These are phyloP conservation scores for Hura crepitans DNA, from an alignment of 441 rosid species.

Conservation along the genomic window DNA sequence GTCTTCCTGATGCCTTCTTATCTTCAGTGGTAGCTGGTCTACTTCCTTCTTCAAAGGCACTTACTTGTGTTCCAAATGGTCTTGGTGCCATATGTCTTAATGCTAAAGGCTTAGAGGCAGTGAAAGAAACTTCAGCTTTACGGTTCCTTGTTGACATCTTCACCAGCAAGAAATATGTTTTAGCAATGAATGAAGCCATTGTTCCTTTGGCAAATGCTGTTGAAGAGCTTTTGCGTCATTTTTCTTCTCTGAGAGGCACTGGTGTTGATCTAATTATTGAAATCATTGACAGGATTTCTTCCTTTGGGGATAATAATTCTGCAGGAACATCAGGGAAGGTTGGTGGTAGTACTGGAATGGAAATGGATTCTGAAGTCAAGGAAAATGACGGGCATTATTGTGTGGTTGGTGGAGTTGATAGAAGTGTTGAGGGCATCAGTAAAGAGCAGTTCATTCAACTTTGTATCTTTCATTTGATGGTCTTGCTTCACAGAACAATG, in stretches of 20 bases:
- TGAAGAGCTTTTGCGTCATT: conserved; percentile 98
- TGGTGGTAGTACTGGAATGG: conserved; percentile 72
- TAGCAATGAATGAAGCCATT: conserved; percentile 92
- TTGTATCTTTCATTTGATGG: conserved; percentile 90
- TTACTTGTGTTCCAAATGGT: conserved; percentile 92
- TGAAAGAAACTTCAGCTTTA: conserved; percentile 77
- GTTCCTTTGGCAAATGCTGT: conserved; percentile 96
- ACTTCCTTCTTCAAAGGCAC: conserved; percentile 93
- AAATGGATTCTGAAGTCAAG: conserved; percentile 78
- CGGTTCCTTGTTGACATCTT: conserved; percentile 78
- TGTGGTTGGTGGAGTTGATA: conserved; percentile 44
- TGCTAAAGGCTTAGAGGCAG: conserved; percentile 88
- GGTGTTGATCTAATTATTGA: conserved; percentile 95
- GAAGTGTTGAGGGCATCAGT: conserved; percentile 46
- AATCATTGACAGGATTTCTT: conserved; percentile 72
- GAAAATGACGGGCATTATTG: conserved; percentile 47
- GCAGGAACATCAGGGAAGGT: conserved; percentile 49
- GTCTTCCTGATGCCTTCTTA: conserved; percentile 92
- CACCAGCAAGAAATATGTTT: conserved; percentile 83
- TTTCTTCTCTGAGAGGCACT: conserved; percentile 68
- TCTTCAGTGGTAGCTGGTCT: conserved; percentile 80
- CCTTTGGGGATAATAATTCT: conserved; percentile 47
- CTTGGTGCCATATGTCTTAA: conserved; percentile 96
- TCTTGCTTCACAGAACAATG: conserved; percentile 90
- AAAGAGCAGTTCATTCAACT: conserved; percentile 88